Conservation (phyloP, 192 early-diverging fungal species). For the Coemansia sp. region DNA sequence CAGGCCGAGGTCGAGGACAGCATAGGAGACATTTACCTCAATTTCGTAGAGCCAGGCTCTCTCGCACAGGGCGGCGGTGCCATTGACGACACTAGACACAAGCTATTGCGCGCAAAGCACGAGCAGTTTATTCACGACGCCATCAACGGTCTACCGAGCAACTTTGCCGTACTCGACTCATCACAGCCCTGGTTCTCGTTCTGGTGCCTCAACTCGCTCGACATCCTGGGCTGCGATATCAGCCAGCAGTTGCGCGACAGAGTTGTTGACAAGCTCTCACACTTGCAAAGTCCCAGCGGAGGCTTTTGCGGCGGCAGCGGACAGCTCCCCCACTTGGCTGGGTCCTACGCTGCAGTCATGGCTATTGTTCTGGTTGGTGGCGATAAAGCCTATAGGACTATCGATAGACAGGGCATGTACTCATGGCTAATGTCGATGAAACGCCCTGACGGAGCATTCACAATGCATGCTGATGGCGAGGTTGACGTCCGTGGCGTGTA, state of each 20-base stretch:
- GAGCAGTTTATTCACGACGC: conserved; percentile 59
- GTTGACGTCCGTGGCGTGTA: conserved; percentile 89
- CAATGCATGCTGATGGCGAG: conserved; percentile 91
- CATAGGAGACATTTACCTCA: conserved; percentile 33
- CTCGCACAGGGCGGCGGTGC: conserved; percentile 23
- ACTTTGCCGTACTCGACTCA: conserved; percentile 76
- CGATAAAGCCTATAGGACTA: conserved; percentile 64
- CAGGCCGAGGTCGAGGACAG: conserved; percentile 51
- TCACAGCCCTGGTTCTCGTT: conserved; percentile 90
- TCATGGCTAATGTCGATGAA: conserved; percentile 84
- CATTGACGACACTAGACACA: conserved; percentile 33
- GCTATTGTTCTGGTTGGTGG: conserved; percentile 75
- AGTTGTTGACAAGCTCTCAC: conserved; percentile 58
- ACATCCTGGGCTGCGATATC: conserved; percentile 68
- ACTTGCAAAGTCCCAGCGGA: conserved; percentile 71
- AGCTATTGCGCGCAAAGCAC: conserved; percentile 62
- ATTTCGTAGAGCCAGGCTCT: conserved; percentile 19
- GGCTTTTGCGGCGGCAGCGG: conserved; percentile 84
- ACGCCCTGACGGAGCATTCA: conserved; percentile 85
- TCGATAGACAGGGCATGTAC: conserved; percentile 61
- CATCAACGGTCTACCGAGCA: conserved; percentile 57
- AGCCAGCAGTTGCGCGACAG: conserved; percentile 52
- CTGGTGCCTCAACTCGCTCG: conserved; percentile 87
- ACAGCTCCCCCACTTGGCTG: conserved; percentile 86
- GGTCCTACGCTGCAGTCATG: conserved; percentile 89